Percentiles rank a stretch among this genome's conserved stretches.
These are phyloP conservation scores for Irpex rosettiformis DNA, from an alignment of 1,284 basidiomycete genomes.

Conservation along the genomic window DNA sequence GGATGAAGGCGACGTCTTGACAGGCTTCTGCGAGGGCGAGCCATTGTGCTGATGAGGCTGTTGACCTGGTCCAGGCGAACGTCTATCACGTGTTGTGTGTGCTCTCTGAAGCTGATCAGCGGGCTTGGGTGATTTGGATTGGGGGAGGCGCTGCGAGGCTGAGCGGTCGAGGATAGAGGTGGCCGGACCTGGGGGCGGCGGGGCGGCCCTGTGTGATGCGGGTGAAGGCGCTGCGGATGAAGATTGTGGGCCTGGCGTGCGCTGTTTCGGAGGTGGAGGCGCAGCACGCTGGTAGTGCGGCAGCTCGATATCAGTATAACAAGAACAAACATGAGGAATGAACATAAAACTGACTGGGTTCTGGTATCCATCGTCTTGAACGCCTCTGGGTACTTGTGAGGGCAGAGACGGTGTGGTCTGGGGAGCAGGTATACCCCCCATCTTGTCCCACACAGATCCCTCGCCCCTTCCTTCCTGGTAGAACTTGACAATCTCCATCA, in stretches of 20 bases:
- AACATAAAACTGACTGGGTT: conserved; percentile 44
- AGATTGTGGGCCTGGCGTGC: conserved; percentile 35
- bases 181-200: conserved; percentile 57
- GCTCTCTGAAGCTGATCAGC: conserved; percentile 55
- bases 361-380: conserved; percentile 44
- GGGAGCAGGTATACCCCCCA: conserved; percentile 48
- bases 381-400: conserved; percentile 18
- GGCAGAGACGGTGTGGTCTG: conserved; percentile 15
- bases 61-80: conserved; percentile 32
- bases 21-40: conserved; percentile 26
- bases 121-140: conserved; percentile 47
- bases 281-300: conserved; percentile 38
- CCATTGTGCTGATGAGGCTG: conserved; percentile 16
- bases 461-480: conserved; percentile 86
- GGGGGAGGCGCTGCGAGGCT: conserved; percentile 63
- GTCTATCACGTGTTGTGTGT: conserved; percentile 61
- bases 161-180: conserved; percentile 70
- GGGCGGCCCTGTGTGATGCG: conserved; percentile 60
- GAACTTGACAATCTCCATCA: conserved; percentile 99
- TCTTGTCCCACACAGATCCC: conserved; percentile 70
- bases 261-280: conserved; percentile 52
- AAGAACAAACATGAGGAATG: background rate
- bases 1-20: conserved; percentile 49
- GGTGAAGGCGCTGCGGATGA: conserved; percentile 37
- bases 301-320: background rate